Evolutionary conservation across 2,329 filamentous ascomycete species (phyloP).

Genomic region (Clonostachys chloroleuca): DNA sequence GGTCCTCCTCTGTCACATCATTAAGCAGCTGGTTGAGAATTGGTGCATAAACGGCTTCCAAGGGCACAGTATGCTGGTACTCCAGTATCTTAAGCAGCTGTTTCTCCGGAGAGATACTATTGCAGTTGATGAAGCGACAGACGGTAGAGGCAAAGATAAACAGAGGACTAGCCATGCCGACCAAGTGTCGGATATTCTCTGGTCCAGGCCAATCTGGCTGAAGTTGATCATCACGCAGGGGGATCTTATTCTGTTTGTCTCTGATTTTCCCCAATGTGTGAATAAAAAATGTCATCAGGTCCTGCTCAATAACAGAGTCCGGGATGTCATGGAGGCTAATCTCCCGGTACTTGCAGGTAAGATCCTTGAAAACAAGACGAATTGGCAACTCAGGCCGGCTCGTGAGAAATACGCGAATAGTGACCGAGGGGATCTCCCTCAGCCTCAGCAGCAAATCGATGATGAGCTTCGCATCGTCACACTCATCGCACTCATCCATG

Average conservation of each 20-base stretch:
- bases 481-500: not conserved
- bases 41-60: slow-evolving; percentile 9
- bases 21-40: slow-evolving; percentile 5
- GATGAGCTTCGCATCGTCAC: not conserved
- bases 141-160: slow-evolving; percentile 23
- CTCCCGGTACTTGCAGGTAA: slow-evolving; percentile 19
- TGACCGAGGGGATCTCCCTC: slow-evolving; percentile 8
- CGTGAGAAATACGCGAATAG: slow-evolving; percentile 25
- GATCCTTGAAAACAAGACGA: slow-evolving; percentile 20
- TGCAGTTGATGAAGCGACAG: slow-evolving; percentile 6
- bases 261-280: slow-evolving; percentile 16
- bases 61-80: not conserved
- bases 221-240: slow-evolving; percentile 8
- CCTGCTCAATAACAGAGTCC: slow-evolving; percentile 17
- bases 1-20: no score
- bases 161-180: slow-evolving; percentile 18
- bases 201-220: slow-evolving; percentile 4
- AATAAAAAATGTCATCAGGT: slow-evolving; percentile 24
- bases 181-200: slow-evolving; percentile 6
- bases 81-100: slow-evolving; percentile 13
- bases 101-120: slow-evolving; percentile 4
- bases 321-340: slow-evolving; percentile 25
- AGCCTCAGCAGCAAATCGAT: slow-evolving; percentile 5
- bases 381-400: slow-evolving; percentile 30
- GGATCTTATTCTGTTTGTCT: slow-evolving; percentile 19